These are phyloP conservation scores for Jasminum sambac DNA, from an alignment of 257 asterid genomes.

Conservation along the genomic window DNA sequence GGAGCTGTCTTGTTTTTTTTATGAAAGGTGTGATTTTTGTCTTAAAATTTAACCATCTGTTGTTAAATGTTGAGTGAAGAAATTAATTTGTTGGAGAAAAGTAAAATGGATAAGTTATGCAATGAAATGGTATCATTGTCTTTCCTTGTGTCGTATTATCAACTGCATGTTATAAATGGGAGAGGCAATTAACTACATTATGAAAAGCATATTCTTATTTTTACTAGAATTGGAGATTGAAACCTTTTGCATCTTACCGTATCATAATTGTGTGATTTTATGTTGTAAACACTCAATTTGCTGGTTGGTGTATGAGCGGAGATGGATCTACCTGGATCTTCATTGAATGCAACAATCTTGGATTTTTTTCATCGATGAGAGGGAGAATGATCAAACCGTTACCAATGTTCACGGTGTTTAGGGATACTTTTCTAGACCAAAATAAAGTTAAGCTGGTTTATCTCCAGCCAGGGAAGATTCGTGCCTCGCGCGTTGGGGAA, in stretches of 20 bases:
- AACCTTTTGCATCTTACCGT: no score
- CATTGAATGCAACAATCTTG: constrained; percentile 25
- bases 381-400: constrained; percentile 10
- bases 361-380: constrained; percentile 36
- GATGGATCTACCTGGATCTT: constrained; percentile 28
- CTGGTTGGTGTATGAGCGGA: no score
- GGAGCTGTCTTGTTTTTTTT: neutral
- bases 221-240: no score
- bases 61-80: neutral
- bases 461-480: no score
- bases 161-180: neutral
- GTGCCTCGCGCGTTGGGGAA: no score
- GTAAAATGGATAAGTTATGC: neutral
- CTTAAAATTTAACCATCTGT: neutral
- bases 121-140: neutral
- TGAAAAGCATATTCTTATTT: neutral
- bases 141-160: neutral
- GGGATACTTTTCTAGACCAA: no score
- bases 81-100: neutral
- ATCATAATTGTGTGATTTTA: no score
- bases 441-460: no score
- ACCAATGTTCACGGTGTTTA: constrained; percentile 16
- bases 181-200: neutral
- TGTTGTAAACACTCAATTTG: no score
- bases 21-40: neutral